Conservation (phyloP, 1,284 basidiomycete species). For the Moesziomyces globuligerus region DNA sequence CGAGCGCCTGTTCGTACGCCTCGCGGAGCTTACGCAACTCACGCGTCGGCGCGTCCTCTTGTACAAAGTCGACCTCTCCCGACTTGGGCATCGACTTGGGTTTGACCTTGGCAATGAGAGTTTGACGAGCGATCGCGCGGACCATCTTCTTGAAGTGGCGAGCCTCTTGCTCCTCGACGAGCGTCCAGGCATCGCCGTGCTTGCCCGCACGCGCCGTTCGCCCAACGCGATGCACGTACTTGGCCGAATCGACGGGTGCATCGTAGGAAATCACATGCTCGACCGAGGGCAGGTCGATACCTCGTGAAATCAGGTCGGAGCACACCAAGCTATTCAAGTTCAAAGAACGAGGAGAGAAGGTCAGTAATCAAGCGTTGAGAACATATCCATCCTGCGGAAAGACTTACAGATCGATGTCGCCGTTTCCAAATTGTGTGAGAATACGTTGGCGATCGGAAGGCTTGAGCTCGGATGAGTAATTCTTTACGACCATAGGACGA, state of each 20-base stretch:
- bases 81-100: slow-evolving; percentile 27
- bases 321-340: slow-evolving; percentile 78
- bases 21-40: slow-evolving; percentile 28
- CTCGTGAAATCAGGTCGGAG: slow-evolving; percentile 93
- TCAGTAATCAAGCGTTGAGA: too few species aligned
- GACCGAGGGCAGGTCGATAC: slow-evolving; percentile 93
- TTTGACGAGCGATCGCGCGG: slow-evolving; percentile 30
- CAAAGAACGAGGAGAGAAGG: too few species aligned
- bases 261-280: slow-evolving; percentile 94
- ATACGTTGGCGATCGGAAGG: slow-evolving; percentile 79
- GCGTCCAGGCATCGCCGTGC: slow-evolving; percentile 86
- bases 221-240: slow-evolving; percentile 96
- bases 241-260: slow-evolving; percentile 92
- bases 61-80: slow-evolving; percentile 21
- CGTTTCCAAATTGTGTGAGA: slow-evolving; percentile 81
- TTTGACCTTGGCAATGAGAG: slow-evolving; percentile 44
- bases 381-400: too few species aligned
- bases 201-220: slow-evolving; percentile 91
- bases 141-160: slow-evolving; percentile 50
- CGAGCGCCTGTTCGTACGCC: slow-evolving; percentile 49
- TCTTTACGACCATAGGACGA: slow-evolving; percentile 66
- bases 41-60: slow-evolving; percentile 25
- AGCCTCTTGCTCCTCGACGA: slow-evolving; percentile 92
- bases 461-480: slow-evolving; percentile 87
- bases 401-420: slow-evolving; percentile 83